Evolutionary conservation across 371 early-diverging fungal species (phyloP).

Genomic region (Zancudomyces culisetae): DNA sequence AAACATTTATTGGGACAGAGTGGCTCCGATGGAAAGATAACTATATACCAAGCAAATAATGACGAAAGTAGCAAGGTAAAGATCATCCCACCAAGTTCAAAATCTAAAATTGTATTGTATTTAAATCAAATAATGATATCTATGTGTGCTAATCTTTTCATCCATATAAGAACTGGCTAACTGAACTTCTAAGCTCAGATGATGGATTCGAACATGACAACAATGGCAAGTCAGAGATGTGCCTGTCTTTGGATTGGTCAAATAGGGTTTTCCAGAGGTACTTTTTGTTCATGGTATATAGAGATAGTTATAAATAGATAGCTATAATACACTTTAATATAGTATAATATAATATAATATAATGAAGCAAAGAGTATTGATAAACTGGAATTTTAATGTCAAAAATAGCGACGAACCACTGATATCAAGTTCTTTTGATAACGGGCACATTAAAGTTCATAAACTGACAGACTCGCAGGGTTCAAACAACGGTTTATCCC

Average conservation of each 20-base stretch:
- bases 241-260: slow-evolving; percentile 82
- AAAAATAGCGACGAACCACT: slow-evolving; percentile 1
- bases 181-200: not conserved
- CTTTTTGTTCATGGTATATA: not conserved
- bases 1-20: slow-evolving; percentile 1
- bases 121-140: too few species aligned
- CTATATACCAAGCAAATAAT: not conserved
- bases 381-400: not conserved
- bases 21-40: slow-evolving; percentile 1
- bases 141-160: not conserved
- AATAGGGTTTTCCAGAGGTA: slow-evolving; percentile 30
- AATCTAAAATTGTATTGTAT: not conserved
- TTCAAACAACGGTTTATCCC: slow-evolving; percentile 44
- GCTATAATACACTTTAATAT: too few species aligned
- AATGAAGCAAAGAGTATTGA: too few species aligned
- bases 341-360: too few species aligned
- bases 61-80: not conserved
- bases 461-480: slow-evolving; percentile 37
- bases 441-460: slow-evolving; percentile 12
- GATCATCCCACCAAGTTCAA: not conserved
- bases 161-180: not conserved
- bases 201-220: not conserved
- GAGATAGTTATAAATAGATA: too few species aligned
- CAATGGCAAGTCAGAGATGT: too few species aligned
- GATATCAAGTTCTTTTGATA: slow-evolving; percentile 12